Base-by-base conservation (phyloP, 768 basidiomycete genomes). In the Suillus discolor region DNA sequence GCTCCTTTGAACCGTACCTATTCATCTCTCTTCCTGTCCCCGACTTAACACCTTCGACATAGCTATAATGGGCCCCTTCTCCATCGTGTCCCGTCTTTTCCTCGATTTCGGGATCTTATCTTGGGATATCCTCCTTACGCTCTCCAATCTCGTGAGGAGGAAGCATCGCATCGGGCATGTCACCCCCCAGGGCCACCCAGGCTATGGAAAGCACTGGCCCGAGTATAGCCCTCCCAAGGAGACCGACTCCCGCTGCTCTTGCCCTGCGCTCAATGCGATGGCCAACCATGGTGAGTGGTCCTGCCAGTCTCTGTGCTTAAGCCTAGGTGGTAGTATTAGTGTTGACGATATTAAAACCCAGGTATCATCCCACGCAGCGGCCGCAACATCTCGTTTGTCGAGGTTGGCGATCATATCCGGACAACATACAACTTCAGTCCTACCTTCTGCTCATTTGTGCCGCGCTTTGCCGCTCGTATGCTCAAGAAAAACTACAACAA, bases 251-350 rank as follows among this genome's bases (percentile, higher is more conserved):
- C 81, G 92, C 3, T 85, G 85, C 67, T 84, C 88, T 1, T 93
- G 92, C 68, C 92, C 92, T 1, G 91, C 85, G 12, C 73, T 94
- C 66, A 94, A 94, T 70, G 89, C 90, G 0, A 79, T 94, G 85
- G 91, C 92, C 8, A 94, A 94, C 73, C 92, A 94, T 67, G 93
- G 92, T 92, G 57, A 34, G 69, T 57, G 69, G 11, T 15, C 2
- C 23, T 39, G 23, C 23, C 23, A 8, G 13, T 11, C 8, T 59
- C 23, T 0, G 15, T 16, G 18, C 39, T 51, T 20, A 12, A 34
- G 49, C 23, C 13, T 11, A 18, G 1, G 23, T 59, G 11, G 20
- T 18, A 20, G 28, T 28, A 41, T 44, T 28, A 42, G 36, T 15
- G 23, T 31, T 31, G 7, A 62, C 25, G 2, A 25, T 4, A 41